These are phyloP conservation scores for Blastobotrys chiropterorum DNA, from an alignment of 805 yeast genomes.

Conservation along the genomic window DNA sequence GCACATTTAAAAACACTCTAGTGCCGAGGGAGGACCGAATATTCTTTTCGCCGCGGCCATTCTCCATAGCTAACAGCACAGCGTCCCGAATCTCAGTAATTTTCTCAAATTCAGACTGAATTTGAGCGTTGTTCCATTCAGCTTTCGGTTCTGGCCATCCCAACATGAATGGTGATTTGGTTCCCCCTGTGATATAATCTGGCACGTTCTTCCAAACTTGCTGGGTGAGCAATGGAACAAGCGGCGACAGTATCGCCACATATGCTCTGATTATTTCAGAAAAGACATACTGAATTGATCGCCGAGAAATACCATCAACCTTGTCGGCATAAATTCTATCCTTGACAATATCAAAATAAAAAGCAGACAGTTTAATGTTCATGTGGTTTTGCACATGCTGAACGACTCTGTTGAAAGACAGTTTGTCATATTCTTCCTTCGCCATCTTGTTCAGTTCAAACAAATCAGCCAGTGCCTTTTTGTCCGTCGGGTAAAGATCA, in stretches of 20 bases:
- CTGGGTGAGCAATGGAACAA: conserved; percentile 77
- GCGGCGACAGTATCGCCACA: conserved; percentile 67
- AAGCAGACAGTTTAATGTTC: conserved; percentile 69
- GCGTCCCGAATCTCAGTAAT: conserved; percentile 45
- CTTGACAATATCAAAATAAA: conserved; percentile 81
- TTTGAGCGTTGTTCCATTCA: conserved; percentile 30
- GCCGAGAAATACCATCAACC: conserved; percentile 41
- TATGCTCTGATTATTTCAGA: conserved; percentile 49
- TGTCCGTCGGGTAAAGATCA: conserved; percentile 40
- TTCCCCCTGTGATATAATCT: conserved; percentile 22
- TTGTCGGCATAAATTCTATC: conserved; percentile 77
- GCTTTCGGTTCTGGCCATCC: conserved; percentile 39
- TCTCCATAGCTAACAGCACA: conserved; percentile 49
- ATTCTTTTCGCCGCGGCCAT: conserved; percentile 45
- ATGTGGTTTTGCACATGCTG: conserved; percentile 64
- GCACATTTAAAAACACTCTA: conserved; percentile 35
- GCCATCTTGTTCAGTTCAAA: conserved; percentile 39
- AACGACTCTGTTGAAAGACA: conserved; percentile 65
- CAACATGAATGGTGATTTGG: conserved; percentile 41
- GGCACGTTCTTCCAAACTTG: conserved; percentile 74
- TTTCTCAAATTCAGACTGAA: conserved; percentile 40
- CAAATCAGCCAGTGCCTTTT: conserved; percentile 53
- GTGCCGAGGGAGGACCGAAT: conserved; percentile 51
- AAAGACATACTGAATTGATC: conserved; percentile 62
- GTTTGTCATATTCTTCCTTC: conserved; percentile 43